Evolutionary conservation across 1,284 basidiomycete genomes (phyloP).

Genomic region (Cystobasidium slooffiae): DNA sequence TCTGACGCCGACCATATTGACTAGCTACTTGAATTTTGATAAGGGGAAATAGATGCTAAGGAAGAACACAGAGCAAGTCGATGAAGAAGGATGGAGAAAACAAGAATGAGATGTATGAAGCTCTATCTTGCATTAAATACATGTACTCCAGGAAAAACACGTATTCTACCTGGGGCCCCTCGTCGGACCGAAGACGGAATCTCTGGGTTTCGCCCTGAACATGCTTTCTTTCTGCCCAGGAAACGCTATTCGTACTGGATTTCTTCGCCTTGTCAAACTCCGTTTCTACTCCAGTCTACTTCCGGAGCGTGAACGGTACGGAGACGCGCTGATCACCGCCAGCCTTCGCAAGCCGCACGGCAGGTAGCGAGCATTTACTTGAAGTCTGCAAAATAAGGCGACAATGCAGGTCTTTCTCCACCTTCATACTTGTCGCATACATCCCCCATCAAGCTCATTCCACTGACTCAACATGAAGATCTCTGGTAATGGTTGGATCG

Average conservation of each 20-base stretch:
- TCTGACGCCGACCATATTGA: slow-evolving; percentile 7
- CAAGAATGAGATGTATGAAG: background rate
- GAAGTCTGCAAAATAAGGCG: background rate
- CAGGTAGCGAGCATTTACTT: background rate
- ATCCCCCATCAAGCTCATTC: background rate
- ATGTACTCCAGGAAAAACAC: no score
- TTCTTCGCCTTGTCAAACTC: no score
- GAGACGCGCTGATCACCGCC: no score
- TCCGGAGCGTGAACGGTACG: no score
- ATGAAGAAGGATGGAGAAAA: background rate
- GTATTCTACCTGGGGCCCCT: no score
- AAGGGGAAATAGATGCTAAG: background rate
- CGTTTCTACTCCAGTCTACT: no score
- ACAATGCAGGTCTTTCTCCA: background rate
- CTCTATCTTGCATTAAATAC: no score
- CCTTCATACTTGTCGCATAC: background rate
- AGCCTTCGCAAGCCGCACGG: background rate
- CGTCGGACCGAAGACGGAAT: no score
- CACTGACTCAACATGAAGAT: slow-evolving; percentile 19
- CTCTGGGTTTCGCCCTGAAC: no score
- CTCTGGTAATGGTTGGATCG: slow-evolving; percentile 23
- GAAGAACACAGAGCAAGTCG: background rate
- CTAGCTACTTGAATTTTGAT: no score
- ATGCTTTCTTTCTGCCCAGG: no score
- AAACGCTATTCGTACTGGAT: no score